A percentile compares a stretch with the other conserved stretches of the same genome.
Conservation (phyloP, 2,329 filamentous ascomycete species). For the Coniosporium tulheliwenetii region DNA sequence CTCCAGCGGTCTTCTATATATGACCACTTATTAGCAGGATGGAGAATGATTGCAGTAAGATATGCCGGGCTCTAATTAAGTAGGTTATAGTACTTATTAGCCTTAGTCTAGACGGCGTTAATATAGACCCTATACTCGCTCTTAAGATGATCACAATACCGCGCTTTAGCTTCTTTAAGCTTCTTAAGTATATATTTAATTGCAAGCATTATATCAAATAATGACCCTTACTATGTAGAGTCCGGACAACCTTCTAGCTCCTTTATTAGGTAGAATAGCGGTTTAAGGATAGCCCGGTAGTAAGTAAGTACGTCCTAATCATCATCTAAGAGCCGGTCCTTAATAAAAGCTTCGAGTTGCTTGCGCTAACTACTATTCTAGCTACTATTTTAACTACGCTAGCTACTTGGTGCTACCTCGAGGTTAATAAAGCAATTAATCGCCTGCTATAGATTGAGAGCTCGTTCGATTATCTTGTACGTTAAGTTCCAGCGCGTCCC, state of each 20-base stretch:
- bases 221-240: too few relatives aligned
- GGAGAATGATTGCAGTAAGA: not conserved
- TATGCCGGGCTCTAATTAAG: too few relatives aligned
- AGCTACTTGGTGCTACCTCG: conserved; percentile 2
- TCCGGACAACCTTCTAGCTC: not conserved
- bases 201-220: not conserved
- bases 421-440: too few relatives aligned
- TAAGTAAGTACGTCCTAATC: conserved; percentile 2
- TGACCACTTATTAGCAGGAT: not conserved
- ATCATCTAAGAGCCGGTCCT: conserved; percentile 1
- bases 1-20: not conserved
- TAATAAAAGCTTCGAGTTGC: not conserved
- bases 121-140: not conserved
- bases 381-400: conserved; percentile 3
- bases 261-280: not conserved
- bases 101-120: not conserved
- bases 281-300: conserved; percentile 1
- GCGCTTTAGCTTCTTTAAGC: not conserved
- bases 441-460: too few relatives aligned
- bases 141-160: not conserved
- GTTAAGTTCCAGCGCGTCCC: too few relatives aligned
- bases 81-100: too few relatives aligned
- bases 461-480: too few relatives aligned
- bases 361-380: conserved; percentile 2
- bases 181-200: conserved; percentile 1